Base-by-base conservation (phyloP, 352 stramenopile genomes). In the Phytopythium montanum region DNA sequence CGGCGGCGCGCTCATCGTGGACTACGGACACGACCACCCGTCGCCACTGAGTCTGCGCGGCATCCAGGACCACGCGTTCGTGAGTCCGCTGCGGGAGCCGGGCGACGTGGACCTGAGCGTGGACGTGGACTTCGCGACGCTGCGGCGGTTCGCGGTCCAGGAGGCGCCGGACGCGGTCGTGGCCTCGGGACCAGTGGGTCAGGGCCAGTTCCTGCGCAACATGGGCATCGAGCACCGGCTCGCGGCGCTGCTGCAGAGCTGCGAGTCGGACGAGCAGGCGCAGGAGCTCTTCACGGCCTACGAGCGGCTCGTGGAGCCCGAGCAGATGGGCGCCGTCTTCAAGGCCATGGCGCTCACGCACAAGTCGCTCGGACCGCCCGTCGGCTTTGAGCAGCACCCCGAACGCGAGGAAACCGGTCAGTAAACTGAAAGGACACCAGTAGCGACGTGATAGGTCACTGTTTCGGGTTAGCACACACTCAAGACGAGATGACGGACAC, bases 201-300 rank as follows among this genome's bases (percentile, higher is more conserved):
- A 99, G 64, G 94, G 94, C 34, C 66, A 78, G 29, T 99, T 98
- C 66, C 75, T 99, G 34, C 95, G 95, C 65, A 87, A 92, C 60
- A 98, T 98, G 93, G 96, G 96, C 59, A 96, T 97, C 54, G 88
- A 97, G 59, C 81, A 98, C 45, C 89, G 95, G 13, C 79, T 98
- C 10, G 87, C 91, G 21, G 84, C 87, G 63, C 72, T 97, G 58
- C 83, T 98, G 48, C 79, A 98, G 67, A 90, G 90, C 60, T 84
- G 85, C 52, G 72, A 80, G 61, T 78, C 69, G 49, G 83, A 94
- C 19, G 83, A 96, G 48, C 82, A 97, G 55, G 70, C 96, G 68
- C 81, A 97, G 41, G 80, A 96, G 45, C 66, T 98, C 19, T 96
- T 95, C 61, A 85, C 90, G 45, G 88, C 94, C 14, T 92, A 98